Base-by-base conservation (phyloP, 2,329 filamentous ascomycete species). In the Fusarium caatingaense region DNA sequence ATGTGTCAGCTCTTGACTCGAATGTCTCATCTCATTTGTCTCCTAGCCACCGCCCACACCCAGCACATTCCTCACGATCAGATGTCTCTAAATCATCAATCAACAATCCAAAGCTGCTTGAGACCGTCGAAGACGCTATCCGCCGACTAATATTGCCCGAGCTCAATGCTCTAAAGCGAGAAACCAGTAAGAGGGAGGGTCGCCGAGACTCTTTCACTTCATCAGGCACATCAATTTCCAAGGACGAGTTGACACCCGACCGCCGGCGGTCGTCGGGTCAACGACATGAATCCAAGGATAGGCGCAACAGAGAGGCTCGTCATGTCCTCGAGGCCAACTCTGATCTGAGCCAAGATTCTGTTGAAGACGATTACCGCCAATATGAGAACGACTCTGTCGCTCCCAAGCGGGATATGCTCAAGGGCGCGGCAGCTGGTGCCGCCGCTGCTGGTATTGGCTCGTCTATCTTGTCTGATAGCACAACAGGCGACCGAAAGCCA, bases 41-140 rank as follows among this genome's bases (percentile, higher is more conserved):
- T 9, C 81, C 84, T 34, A 88, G 84, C 76, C 86, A 89, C 71
- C 85, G 85, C 47, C 88, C 87, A 1, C 79, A 84, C 61, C 86
- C 88, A 69, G 83, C 86, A 66, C 83, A 87, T 76, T 87, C 86
- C 34, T 79, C 83, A 64, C 83, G 82, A 58, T 86, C 85, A 1
- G 82, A 80, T 10, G 80, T 80, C 25, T 88, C 87, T 28, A 88
- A 86, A 56, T 93, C 93, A 5, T 95, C 93, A 0, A 93, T 97
- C 78, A 97, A 97, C 81, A 97, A 98, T 75, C 94, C 94, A 0
- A 96, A 93, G 77, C 83, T 98, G 3, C 86, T 98, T 4, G 93
- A 96, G 75, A 96, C 94, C 0, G 94, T 98, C 5, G 94, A 98
- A 81, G 94, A 97, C 80, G 94, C 94, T 16, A 97, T 98, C 76